Evolutionary conservation across 2,329 filamentous ascomycete genomes (phyloP).

Genomic region (Davidsoniella eucalypti): DNA sequence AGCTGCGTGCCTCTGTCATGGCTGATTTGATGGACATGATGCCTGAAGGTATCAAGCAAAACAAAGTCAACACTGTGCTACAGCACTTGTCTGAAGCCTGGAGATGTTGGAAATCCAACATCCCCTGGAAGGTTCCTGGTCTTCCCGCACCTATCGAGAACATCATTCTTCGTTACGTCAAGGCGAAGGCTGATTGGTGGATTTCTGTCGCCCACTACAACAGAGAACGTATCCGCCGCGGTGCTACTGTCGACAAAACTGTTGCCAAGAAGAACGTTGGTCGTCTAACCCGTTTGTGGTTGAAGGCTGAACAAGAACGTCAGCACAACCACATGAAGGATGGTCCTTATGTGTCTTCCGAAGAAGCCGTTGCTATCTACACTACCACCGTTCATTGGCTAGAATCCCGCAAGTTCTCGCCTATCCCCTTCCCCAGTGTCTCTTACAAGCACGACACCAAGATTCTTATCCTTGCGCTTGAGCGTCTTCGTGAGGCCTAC

Average conservation of each 20-base stretch:
- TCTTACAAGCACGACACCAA: constrained; percentile 99
- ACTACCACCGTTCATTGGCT: constrained; percentile 98
- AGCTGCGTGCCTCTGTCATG: constrained; percentile 96
- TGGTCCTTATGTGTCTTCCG: constrained; percentile 92
- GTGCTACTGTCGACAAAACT: constrained; percentile 96
- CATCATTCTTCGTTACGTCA: constrained; percentile 95
- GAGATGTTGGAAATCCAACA: constrained; percentile 99
- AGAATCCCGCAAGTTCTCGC: constrained; percentile 94
- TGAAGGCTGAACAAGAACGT: constrained; percentile 94
- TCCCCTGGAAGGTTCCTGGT: constrained; percentile 97
- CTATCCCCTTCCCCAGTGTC: constrained; percentile 95
- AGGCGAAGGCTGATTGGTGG: constrained; percentile 99
- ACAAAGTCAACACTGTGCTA: constrained; percentile 94
- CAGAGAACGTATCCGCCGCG: constrained; percentile 85
- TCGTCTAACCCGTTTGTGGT: constrained; percentile 82
- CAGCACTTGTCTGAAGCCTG: constrained; percentile 96
- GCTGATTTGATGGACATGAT: constrained; percentile 99
- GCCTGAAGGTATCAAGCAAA: constrained; percentile 98
- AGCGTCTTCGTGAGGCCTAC: constrained; percentile 86
- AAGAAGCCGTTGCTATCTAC: constrained; percentile 97
- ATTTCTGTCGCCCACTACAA: constrained; percentile 98
- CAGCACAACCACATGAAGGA: constrained; percentile 99
- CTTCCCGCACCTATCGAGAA: constrained; percentile 95
- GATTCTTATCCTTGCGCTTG: constrained; percentile 87
- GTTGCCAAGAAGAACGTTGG: constrained; percentile 99